Evolutionary conservation across 371 early-diverging fungal genomes (phyloP).

Genomic region (Mortierella sp.): DNA sequence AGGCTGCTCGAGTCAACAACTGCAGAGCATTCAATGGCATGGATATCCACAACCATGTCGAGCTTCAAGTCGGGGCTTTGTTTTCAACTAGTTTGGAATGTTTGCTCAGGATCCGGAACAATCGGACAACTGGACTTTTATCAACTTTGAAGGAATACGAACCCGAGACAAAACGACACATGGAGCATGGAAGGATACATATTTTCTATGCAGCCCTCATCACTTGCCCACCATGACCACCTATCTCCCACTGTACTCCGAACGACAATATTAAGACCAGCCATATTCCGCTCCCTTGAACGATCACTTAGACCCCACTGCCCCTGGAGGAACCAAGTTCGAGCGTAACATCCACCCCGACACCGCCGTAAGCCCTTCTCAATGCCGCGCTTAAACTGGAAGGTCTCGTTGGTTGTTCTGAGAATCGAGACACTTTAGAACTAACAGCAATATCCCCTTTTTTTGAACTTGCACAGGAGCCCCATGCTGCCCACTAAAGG

Average conservation of each 20-base stretch:
- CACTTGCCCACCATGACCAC: neutral
- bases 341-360: conserved; percentile 84
- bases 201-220: neutral
- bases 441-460: neutral
- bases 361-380: conserved; percentile 29
- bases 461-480: neutral
- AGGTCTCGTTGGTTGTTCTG: neutral
- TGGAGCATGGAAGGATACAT: neutral
- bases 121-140: neutral
- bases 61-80: too few species aligned
- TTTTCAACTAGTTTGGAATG: too few species aligned
- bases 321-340: conserved; percentile 88
- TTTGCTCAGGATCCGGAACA: too few species aligned
- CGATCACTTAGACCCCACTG: conserved; percentile 70
- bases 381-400: too few species aligned
- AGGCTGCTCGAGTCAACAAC: too few species aligned
- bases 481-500: neutral
- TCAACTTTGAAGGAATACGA: neutral
- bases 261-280: neutral
- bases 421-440: neutral
- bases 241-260: too few species aligned
- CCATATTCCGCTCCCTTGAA: too few species aligned
- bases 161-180: neutral
- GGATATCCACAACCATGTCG: too few species aligned
- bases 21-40: too few species aligned